These are phyloP conservation scores for Thraustochytrium sp. DNA, from an alignment of 352 stramenopile species.

Conservation along the genomic window DNA sequence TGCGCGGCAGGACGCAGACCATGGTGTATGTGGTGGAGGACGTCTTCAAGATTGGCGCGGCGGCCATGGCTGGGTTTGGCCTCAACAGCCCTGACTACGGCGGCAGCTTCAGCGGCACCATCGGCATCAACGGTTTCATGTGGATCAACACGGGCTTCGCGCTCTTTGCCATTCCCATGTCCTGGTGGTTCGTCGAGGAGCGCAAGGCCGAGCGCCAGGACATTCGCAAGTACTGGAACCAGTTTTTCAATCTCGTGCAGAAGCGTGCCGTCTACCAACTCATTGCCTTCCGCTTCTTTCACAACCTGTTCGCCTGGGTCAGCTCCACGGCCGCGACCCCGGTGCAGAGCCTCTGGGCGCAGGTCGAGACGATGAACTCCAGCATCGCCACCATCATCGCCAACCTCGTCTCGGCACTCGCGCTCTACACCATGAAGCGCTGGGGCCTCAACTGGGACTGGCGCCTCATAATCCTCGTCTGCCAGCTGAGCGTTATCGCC, in stretches of 20 bases:
- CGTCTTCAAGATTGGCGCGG: slow-evolving; percentile 54
- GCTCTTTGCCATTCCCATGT: slow-evolving; percentile 51
- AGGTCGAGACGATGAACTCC: slow-evolving; percentile 17
- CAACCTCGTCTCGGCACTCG: not conserved
- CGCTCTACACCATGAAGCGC: not conserved
- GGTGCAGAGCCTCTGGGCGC: slow-evolving; percentile 2
- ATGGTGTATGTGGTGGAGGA: slow-evolving; percentile 52
- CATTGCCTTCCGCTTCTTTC: slow-evolving; percentile 59
- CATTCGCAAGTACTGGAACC: slow-evolving; percentile 52
- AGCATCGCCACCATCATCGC: not conserved
- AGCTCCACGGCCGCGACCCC: not conserved
- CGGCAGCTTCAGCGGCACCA: slow-evolving; percentile 58
- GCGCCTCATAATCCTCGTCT: slow-evolving; percentile 54
- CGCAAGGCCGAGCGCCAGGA: slow-evolving; percentile 53
- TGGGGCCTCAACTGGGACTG: slow-evolving; percentile 56
- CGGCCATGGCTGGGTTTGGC: slow-evolving; percentile 56
- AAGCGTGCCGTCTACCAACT: slow-evolving; percentile 64
- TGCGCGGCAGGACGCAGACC: slow-evolving; percentile 63
- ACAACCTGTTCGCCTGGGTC: slow-evolving; percentile 52
- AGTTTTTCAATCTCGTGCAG: slow-evolving; percentile 67
- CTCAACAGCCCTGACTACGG: slow-evolving; percentile 63
- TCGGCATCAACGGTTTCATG: slow-evolving; percentile 54
- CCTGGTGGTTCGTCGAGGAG: slow-evolving; percentile 58
- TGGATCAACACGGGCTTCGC: slow-evolving; percentile 53
- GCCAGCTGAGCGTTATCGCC: slow-evolving; percentile 52